Evolutionary conservation across 345 rosid species (phyloP).

Genomic region (Pugionium cornutum): DNA sequence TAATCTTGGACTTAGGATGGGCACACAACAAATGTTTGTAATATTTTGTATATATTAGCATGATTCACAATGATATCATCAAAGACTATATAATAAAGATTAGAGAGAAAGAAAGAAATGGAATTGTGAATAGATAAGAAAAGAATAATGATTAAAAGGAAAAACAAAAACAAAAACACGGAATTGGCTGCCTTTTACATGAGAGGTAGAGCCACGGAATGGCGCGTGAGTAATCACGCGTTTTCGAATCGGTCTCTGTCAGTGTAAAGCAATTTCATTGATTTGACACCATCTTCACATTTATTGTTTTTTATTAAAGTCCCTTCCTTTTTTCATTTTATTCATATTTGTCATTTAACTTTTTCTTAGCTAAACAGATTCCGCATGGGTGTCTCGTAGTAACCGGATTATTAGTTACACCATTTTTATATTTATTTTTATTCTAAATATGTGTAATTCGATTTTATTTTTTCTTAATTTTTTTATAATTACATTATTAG

Average conservation of each 20-base stretch:
- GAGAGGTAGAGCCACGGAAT: conserved; percentile 35
- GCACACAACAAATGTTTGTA: too few relatives aligned
- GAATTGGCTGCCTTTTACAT: conserved; percentile 25
- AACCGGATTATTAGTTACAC: too few relatives aligned
- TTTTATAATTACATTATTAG: too few relatives aligned
- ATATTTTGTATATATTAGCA: neutral
- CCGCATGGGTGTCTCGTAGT: too few relatives aligned
- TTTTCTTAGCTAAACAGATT: too few relatives aligned
- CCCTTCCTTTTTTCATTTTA: too few relatives aligned
- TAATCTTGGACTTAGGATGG: too few relatives aligned
- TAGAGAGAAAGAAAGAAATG: neutral
- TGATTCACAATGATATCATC: neutral
- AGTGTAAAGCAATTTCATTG: conserved; percentile 33
- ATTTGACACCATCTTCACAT: conserved; percentile 34
- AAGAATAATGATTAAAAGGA: neutral
- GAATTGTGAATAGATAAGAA: conserved; percentile 2
- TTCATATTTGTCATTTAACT: too few relatives aligned
- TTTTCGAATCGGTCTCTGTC: conserved; percentile 36
- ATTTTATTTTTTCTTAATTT: too few relatives aligned
- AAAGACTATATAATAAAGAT: neutral
- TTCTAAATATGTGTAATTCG: too few relatives aligned
- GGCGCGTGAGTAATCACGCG: conserved; percentile 26
- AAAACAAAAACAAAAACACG: neutral
- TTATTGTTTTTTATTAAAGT: conserved; percentile 18
- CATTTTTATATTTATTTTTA: too few relatives aligned